Evolutionary conservation across 352 stramenopile genomes (phyloP), one percentile per base, ranked within the genome.

Genomic region (Pythium periplocum): DNA sequence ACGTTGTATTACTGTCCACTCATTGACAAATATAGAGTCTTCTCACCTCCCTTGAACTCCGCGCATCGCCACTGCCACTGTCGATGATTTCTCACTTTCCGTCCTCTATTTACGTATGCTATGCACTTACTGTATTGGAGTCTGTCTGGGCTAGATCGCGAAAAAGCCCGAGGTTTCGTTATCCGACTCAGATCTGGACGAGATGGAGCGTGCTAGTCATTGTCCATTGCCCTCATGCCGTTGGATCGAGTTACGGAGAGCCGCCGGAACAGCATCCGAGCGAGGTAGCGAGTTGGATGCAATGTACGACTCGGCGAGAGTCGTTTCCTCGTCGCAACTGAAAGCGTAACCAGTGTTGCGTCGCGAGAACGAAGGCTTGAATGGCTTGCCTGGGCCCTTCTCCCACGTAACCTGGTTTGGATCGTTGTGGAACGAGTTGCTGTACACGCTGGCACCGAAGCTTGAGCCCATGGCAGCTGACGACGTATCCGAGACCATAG

Each of bases 271-370:
- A 40, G 79, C 79, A 30, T 90, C 75, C 17, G 79, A 86, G 32
- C 72, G 67, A n/a, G 73, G 73, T 48, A 86, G 55, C 59, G 76
- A 87, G 59, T 87, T 90, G 10, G 82, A 90, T 12, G 82, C 82
- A 45, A 92, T 92, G 64, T 90, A 90, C 57, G 78, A 89, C 66
- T 93, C 83, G 45, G 77, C 83, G 11, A 89, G 51, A 42, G 83
- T 90, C 44, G 83, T 93, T 55, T 88, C 78, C 48, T 93, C 80
- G 57, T 93, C 83, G 59, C 78, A 91, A 55, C 80, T 91, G 61
- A 93, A 93, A 33, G 83, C 83, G 49, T 72, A 93, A 43, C 83
- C 83, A 6, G 80, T 90, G 59, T 84, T 87, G 33, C 75, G 69
- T 6, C 73, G 64, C n/a, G 62, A 58, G 11, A 61, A 59, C 2